Evolutionary conservation across 2,329 filamentous ascomycete species (phyloP), one percentile per base, ranked within the genome.

Genomic region (Aspergillus versicolor): DNA sequence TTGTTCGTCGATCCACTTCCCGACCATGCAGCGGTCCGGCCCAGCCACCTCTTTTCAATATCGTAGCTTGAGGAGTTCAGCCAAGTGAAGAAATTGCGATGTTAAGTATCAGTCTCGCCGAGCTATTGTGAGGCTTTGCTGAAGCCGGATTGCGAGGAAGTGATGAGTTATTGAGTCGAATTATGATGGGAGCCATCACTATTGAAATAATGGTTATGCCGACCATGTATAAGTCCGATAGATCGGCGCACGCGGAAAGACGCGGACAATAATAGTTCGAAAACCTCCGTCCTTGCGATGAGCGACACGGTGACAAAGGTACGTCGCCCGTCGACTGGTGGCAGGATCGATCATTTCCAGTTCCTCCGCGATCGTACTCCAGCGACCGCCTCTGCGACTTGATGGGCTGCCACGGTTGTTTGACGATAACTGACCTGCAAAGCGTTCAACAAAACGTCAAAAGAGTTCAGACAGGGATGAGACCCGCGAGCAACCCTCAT

Each of bases 21-120:
- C 67, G 63, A 45, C 19, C 49, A 70, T 72, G 70, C 71, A 72
- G 70, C 71, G 71, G 71, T 72, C 71, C 71, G 71, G 67, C 65
- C 71, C 71, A 64, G 65, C 59, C 61, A 68, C 68, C 67, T 65
- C 65, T 50, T 57, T 37, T 42, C 37, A 52, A 27, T 8, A 32
- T 38, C 34, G 15, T 37, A 15, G 5, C 34, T 37, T 8, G 15
- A 37, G 15, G 15, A 37, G 6, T 37, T n/a, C 15, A n/a, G 34
- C 27, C 27, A 15, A 38, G 30, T n/a, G 12, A 24, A 34, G 17
- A 21, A 24, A 13, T 1, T 19, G 13, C n/a, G 32, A 15, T 9
- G 6, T 32, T 3, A 30, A 43, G 38, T 19, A 49, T 22, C 17
- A 27, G 22, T 32, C 37, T 42, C 21, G 9, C 21, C 47, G 27